Evolutionary conservation across 2,329 filamentous ascomycete species (phyloP).

Genomic region (Xylogone sp.): DNA sequence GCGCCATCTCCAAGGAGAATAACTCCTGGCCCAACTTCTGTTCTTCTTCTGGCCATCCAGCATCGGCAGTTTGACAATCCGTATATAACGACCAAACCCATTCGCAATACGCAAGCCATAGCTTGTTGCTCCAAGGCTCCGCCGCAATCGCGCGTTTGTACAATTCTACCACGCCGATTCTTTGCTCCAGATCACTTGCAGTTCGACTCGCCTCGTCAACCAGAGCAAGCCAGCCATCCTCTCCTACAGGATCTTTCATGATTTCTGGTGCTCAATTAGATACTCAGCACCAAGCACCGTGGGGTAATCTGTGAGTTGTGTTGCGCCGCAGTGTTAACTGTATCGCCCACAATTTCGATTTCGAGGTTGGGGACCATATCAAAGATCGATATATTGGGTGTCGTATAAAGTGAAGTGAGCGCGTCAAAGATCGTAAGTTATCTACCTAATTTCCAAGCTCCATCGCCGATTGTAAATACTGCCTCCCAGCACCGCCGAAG

Average conservation of each 20-base stretch:
- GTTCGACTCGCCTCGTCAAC: constrained; percentile 66
- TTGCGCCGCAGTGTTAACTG: neutral
- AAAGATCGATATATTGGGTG: neutral
- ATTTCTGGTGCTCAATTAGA: neutral
- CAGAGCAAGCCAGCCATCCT: constrained; percentile 74
- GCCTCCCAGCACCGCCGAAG: neutral
- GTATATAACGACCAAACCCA: constrained; percentile 71
- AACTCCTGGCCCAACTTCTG: constrained; percentile 64
- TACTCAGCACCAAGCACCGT: neutral
- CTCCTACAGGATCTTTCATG: constrained; percentile 57
- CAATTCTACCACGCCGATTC: constrained; percentile 66
- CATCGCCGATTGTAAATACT: neutral
- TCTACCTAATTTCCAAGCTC: neutral
- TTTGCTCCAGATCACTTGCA: constrained; percentile 60
- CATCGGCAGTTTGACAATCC: constrained; percentile 54
- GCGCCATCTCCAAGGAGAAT: constrained; percentile 64
- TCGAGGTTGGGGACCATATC: neutral
- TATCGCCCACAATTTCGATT: neutral
- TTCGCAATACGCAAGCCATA: constrained; percentile 77
- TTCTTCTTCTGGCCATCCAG: constrained; percentile 63
- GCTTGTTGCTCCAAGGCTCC: constrained; percentile 67
- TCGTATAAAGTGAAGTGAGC: neutral
- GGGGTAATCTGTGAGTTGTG: neutral
- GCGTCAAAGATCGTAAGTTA: neutral
- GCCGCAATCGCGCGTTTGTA: constrained; percentile 67